A percentile compares a stretch with the other conserved stretches of the same genome.
Evolutionary conservation across 768 basidiomycete species (phyloP).

Genomic region (Cystobasidium ongulense): DNA sequence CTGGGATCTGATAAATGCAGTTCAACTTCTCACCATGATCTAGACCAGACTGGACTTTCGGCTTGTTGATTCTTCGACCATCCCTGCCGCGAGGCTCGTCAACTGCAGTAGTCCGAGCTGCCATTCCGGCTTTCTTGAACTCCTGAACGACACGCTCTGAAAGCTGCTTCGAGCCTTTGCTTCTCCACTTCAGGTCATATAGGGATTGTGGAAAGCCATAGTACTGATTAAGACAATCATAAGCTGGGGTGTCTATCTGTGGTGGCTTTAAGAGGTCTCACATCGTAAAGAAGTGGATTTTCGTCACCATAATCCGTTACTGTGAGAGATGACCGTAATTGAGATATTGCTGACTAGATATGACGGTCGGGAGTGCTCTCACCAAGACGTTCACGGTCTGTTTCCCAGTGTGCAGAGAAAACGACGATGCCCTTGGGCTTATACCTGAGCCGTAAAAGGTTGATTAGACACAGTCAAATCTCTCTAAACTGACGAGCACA

Average conservation of each 20-base stretch:
- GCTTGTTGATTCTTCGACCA: slow-evolving; percentile 13
- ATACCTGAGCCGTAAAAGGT: slow-evolving; percentile 60
- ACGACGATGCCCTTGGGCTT: slow-evolving; percentile 62
- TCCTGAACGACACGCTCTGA: slow-evolving; percentile 57
- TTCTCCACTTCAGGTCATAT: slow-evolving; percentile 60
- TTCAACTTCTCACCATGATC: slow-evolving; percentile 35
- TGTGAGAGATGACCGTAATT: neutral
- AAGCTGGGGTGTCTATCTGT: neutral
- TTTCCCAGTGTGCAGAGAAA: slow-evolving; percentile 78
- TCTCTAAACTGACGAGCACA: neutral
- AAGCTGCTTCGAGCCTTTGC: slow-evolving; percentile 56
- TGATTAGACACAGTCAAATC: no score
- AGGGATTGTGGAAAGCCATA: slow-evolving; percentile 56
- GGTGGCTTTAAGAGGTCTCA: neutral
- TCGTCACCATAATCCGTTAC: slow-evolving; percentile 70
- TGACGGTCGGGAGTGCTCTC: neutral
- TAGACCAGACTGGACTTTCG: slow-evolving; percentile 34
- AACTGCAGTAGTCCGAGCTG: slow-evolving; percentile 1
- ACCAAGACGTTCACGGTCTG: slow-evolving; percentile 51
- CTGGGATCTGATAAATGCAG: neutral
- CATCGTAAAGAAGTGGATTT: slow-evolving; percentile 68
- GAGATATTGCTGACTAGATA: neutral
- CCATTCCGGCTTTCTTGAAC: slow-evolving; percentile 51
- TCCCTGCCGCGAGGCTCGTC: slow-evolving; percentile 28
- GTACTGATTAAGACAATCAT: slow-evolving; percentile 40